Base-by-base conservation (phyloP, 2,329 filamentous ascomycete genomes). In the Colletotrichum chlorophyti region DNA sequence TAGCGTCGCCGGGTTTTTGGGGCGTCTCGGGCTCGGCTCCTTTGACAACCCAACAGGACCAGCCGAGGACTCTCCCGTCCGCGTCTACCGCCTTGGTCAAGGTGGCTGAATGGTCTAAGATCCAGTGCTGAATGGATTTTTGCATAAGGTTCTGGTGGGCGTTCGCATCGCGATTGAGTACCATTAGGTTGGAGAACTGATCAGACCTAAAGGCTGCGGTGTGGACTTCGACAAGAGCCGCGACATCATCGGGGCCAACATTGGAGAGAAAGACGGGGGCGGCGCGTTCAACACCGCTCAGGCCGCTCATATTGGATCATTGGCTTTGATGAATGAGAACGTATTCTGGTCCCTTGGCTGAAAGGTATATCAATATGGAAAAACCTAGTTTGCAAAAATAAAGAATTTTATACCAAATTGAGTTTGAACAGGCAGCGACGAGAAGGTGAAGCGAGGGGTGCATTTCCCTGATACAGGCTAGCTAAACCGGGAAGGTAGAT, bases 171-270 rank as follows among this genome's bases (percentile, higher is more conserved):
- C 55, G 50, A 15, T 40, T 34, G 24, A 59, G 37, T 10, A 48
- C 42, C 50, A 59, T 59, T n/a, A 59, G 7, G 9, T 48, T 54
- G 14, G 55, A 54, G 21, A 54, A 59, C 17, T 27, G 55, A 12
- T 59, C 55, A 7, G 37, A 11, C 15, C 14, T 43, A 35, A 54
- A 48, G 9, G 55, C 55, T 7, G 29, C 42, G 27, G 29, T 31
- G 19, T 58, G 50, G 2, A 54, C 21, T 7, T 24, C 6, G 14
- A 58, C 35, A 19, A 54, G 55, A 2, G 21, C 21, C 6, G 17
- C 7, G 8, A 58, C 17, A 5, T 53, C 41, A 14, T 31, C 41
- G 10, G 40, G 15, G 8, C 3, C 4, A 6, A 48, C 37, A 6
- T 19, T 6, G 6, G 9, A 5, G 5, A 49, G 32, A 14, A 23